phyloP scores from a whole-genome alignment of 73 alveolate genomes.

The Paramecium primaurelia region DNA sequence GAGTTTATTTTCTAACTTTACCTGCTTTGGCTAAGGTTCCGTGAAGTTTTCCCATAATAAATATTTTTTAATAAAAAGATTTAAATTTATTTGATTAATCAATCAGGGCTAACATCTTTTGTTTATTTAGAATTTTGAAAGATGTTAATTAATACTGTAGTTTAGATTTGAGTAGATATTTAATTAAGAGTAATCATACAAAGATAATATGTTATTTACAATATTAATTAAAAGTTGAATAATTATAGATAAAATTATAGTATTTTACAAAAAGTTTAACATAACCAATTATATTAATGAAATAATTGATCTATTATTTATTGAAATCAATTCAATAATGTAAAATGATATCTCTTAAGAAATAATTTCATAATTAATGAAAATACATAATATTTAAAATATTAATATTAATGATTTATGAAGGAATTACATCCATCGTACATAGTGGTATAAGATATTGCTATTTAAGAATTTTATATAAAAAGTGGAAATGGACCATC shows the following conservation, averaged over 20 bases:
- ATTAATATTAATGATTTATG: background rate
- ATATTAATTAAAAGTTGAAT: background rate
- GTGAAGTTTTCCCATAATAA: conserved; percentile 60
- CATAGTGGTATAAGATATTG: background rate
- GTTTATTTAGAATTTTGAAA: background rate
- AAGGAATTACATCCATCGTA: conserved; percentile 6
- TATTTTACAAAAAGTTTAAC: background rate
- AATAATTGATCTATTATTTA: background rate
- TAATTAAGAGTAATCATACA: background rate
- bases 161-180: background rate
- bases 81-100: conserved; percentile 32
- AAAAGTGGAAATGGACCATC: conserved; percentile 33
- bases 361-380: background rate
- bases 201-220: too few relatives aligned
- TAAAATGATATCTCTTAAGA: background rate
- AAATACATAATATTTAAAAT: background rate
- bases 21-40: conserved; percentile 67
- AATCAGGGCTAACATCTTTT: background rate
- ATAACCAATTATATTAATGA: background rate
- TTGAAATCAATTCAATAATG: background rate
- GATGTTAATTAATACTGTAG: background rate
- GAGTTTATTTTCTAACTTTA: conserved; percentile 65
- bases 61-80: conserved; percentile 41
- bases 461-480: conserved; percentile 9
- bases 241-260: background rate